phyloP scores from a whole-genome alignment of 305 asterid genomes.

The Plantago coronopus region DNA sequence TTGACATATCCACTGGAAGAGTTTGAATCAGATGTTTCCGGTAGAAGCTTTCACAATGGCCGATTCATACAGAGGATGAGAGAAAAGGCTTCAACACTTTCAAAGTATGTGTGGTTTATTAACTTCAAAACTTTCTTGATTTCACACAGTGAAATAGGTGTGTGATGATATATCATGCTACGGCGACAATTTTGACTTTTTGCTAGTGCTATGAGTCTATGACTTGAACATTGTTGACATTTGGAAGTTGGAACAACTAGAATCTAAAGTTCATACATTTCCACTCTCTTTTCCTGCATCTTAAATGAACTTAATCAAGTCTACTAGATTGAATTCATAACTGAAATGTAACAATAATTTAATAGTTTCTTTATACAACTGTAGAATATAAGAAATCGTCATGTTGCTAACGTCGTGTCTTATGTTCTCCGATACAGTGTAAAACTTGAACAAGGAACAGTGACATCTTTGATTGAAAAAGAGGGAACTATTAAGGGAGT shows the following conservation, averaged over 20 bases:
- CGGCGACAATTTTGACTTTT: slow-evolving; percentile 18
- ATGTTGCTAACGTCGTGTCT: not conserved
- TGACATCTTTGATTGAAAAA: slow-evolving; percentile 65
- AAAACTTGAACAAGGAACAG: slow-evolving; percentile 71
- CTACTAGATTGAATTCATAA: too few species aligned
- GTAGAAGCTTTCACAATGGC: slow-evolving; percentile 77
- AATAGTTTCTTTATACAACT: too few species aligned
- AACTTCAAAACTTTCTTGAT: too few species aligned
- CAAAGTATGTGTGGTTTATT: slow-evolving; percentile 41
- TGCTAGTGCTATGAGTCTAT: too few species aligned
- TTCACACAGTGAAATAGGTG: too few species aligned
- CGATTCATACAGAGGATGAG: slow-evolving; percentile 77
- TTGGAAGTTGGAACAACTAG: too few species aligned
- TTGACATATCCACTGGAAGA: slow-evolving; percentile 69
- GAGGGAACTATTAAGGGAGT: slow-evolving; percentile 63
- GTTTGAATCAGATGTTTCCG: slow-evolving; percentile 51
- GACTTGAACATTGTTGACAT: too few species aligned
- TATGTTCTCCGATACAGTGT: slow-evolving; percentile 39
- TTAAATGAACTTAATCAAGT: too few species aligned
- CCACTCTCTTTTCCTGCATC: too few species aligned
- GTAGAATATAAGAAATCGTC: not conserved
- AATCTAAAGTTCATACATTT: too few species aligned
- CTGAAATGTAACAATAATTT: too few species aligned
- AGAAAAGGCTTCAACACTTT: slow-evolving; percentile 63
- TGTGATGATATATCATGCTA: not conserved